Percentiles rank a stretch among this genome's conserved stretches.
These are phyloP conservation scores for Tulasnella sp. DNA, from an alignment of 768 basidiomycete genomes.

Conservation along the genomic window DNA sequence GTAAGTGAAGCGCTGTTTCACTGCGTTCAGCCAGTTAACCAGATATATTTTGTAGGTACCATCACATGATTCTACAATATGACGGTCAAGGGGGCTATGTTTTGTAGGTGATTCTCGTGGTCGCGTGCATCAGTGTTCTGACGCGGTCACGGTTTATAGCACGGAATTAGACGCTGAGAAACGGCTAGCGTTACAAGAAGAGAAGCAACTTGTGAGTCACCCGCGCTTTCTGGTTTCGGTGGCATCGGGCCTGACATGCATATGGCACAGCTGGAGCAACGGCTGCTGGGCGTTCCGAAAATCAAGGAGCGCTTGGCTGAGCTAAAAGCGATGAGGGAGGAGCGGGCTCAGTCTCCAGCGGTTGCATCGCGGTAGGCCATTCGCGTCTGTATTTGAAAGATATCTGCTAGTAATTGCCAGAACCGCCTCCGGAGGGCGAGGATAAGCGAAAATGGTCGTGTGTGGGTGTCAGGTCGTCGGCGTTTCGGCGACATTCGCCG, in stretches of 20 bases:
- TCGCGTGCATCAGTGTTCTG: not conserved
- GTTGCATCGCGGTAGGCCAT: too few relatives aligned
- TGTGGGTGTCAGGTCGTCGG: too few relatives aligned
- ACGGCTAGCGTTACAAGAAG: conserved; percentile 81
- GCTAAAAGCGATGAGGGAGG: conserved; percentile 35
- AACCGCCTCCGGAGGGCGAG: too few relatives aligned
- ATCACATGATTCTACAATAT: conserved; percentile 77
- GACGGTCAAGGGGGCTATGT: conserved; percentile 93
- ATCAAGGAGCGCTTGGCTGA: conserved; percentile 64
- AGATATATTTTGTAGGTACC: conserved; percentile 32
- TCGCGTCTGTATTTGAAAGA: too few relatives aligned
- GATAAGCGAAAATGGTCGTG: too few relatives aligned
- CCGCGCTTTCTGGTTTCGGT: not conserved
- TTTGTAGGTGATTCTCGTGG: conserved; percentile 47
- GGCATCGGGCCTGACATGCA: not conserved
- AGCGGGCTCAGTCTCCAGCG: conserved; percentile 18
- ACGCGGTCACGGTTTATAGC: conserved; percentile 30
- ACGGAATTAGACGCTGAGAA: conserved; percentile 83
- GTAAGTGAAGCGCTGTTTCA: conserved; percentile 23
- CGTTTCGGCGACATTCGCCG: too few relatives aligned
- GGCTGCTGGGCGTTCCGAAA: conserved; percentile 82
- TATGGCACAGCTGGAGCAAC: conserved; percentile 46
- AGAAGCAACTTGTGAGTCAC: conserved; percentile 53
- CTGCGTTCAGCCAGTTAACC: not conserved
- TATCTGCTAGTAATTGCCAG: too few relatives aligned